Percentiles rank a stretch among this genome's conserved stretches.
Evolutionary conservation across 768 basidiomycete species (phyloP).

Genomic region (Lactifluus subvellereus): DNA sequence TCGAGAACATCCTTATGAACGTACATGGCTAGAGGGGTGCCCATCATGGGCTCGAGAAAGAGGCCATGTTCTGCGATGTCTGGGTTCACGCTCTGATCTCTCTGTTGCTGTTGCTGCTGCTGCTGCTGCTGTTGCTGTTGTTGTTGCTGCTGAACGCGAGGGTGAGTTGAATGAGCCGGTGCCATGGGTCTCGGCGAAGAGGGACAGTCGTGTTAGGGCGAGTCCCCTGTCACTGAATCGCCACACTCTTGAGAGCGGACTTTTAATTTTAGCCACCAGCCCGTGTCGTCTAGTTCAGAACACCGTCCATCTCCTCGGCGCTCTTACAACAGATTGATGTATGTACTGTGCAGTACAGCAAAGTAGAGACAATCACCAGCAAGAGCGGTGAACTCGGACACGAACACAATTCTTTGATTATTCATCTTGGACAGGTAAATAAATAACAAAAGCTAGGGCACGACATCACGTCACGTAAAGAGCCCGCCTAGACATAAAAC

Average conservation of each 20-base stretch:
- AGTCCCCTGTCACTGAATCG: constrained; percentile 26
- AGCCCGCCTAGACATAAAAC: neutral
- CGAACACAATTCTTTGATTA: neutral
- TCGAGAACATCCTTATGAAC: constrained; percentile 77
- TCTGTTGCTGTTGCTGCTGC: constrained; percentile 34
- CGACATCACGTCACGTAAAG: constrained; percentile 1
- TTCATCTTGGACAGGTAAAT: neutral
- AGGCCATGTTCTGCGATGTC: constrained; percentile 35
- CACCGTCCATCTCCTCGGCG: neutral
- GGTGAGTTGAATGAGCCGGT: constrained; percentile 59
- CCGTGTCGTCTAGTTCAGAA: neutral
- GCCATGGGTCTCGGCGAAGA: constrained; percentile 63
- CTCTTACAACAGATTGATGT: no score
- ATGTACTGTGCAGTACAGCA: no score
- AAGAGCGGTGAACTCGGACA: no score
- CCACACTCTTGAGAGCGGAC: constrained; percentile 21
- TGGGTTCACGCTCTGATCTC: constrained; percentile 30
- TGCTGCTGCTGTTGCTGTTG: constrained; percentile 37
- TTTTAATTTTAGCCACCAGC: constrained; percentile 18
- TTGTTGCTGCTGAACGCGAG: constrained; percentile 43
- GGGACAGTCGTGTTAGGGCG: constrained; percentile 24
- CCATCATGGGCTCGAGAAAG: constrained; percentile 81
- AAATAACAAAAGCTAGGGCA: no score
- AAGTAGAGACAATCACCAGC: no score
- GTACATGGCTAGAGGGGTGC: constrained; percentile 66